Conservation (phyloP, 2,329 filamentous ascomycete species). For the Talaromyces sp. region DNA sequence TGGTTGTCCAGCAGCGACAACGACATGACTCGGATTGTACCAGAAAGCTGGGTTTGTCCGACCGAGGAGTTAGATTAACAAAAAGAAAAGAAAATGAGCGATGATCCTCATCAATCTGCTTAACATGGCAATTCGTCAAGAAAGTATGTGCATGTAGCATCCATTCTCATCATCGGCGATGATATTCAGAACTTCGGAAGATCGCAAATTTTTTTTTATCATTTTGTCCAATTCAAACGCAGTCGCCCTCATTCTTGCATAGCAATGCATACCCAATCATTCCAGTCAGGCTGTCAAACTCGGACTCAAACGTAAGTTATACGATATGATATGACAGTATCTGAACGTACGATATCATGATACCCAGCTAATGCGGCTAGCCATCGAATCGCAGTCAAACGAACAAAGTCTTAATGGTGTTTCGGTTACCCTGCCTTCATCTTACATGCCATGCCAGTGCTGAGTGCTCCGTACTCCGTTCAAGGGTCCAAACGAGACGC, state of each 20-base stretch:
- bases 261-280: neutral
- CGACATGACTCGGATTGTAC: neutral
- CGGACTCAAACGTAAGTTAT: neutral
- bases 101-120: neutral
- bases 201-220: no score
- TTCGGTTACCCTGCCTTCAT: conserved; percentile 4
- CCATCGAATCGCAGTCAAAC: conserved; percentile 5
- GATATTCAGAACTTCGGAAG: no score
- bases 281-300: neutral
- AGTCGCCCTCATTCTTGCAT: neutral
- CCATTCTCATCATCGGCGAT: conserved; percentile 1
- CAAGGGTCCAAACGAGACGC: conserved; percentile 15
- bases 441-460: neutral
- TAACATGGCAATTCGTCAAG: neutral
- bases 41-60: neutral
- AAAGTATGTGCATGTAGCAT: neutral
- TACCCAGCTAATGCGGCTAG: conserved; percentile 6
- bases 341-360: neutral
- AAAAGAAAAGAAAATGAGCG: neutral
- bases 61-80: neutral
- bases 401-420: neutral
- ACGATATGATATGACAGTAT: neutral
- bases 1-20: neutral
- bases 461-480: neutral
- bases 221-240: neutral